These are phyloP conservation scores for Teunomyces funiuensis DNA, from an alignment of 805 yeast species.

Conservation along the genomic window DNA sequence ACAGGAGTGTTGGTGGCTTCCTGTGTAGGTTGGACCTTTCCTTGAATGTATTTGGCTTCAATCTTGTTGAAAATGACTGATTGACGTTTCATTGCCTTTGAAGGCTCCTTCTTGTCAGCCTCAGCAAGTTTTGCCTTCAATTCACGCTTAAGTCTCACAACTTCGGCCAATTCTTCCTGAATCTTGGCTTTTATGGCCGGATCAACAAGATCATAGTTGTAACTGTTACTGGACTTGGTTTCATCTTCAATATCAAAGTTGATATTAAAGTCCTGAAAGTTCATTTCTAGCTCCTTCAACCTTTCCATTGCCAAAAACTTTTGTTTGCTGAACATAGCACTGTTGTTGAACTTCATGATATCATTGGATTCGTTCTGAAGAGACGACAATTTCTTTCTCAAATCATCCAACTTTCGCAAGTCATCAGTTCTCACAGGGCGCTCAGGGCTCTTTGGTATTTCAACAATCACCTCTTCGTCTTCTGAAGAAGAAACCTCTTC, in stretches of 20 bases:
- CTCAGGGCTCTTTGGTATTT: conserved; percentile 31
- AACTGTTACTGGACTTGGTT: conserved; percentile 11
- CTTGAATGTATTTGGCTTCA: conserved; percentile 47
- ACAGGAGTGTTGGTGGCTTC: conserved; percentile 15
- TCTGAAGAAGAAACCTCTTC: conserved; percentile 17
- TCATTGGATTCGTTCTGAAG: conserved; percentile 76
- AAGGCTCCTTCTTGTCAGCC: conserved; percentile 14
- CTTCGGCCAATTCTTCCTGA: conserved; percentile 42
- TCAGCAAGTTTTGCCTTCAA: conserved; percentile 39
- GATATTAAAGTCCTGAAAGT: conserved; percentile 64
- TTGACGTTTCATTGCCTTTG: conserved; percentile 11
- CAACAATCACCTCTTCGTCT: conserved; percentile 16
- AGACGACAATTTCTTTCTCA: conserved; percentile 57
- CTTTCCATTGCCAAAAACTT: conserved; percentile 70
- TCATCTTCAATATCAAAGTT: conserved; percentile 39
- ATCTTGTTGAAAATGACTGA: conserved; percentile 28
- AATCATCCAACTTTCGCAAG: conserved; percentile 50
- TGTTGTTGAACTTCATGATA: conserved; percentile 65
- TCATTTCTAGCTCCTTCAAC: conserved; percentile 64
- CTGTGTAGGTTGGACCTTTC: conserved; percentile 32
- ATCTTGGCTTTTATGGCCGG: conserved; percentile 36
- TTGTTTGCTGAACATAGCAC: conserved; percentile 58
- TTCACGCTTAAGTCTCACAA: conserved; percentile 39
- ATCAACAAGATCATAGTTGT: conserved; percentile 24
- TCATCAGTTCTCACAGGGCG: conserved; percentile 50